These are phyloP conservation scores for Trifolium repens DNA, from an alignment of 306 rosid genomes.

Conservation along the genomic window DNA sequence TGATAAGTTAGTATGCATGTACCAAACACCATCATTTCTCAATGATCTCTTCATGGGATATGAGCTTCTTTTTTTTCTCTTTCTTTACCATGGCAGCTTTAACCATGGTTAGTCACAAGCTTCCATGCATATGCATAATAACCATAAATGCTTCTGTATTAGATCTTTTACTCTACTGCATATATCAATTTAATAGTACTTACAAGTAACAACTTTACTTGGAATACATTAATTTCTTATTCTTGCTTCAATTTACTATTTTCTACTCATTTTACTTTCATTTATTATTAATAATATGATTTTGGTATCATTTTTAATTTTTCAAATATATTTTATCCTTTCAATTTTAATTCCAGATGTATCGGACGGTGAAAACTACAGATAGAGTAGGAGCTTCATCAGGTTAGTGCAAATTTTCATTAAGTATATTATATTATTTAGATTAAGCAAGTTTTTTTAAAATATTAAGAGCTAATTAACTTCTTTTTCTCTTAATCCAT, in stretches of 20 bases:
- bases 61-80: slow-evolving; percentile 28
- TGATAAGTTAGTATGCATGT: slow-evolving; percentile 43
- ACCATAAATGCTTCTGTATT: slow-evolving; percentile 56
- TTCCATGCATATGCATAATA: slow-evolving; percentile 49
- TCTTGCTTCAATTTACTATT: background rate
- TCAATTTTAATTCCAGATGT: slow-evolving; percentile 67
- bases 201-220: slow-evolving; percentile 25
- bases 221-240: slow-evolving; percentile 11
- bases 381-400: slow-evolving; percentile 90
- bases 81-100: slow-evolving; percentile 52
- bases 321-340: background rate
- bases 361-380: slow-evolving; percentile 94
- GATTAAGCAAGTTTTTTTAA: background rate
- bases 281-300: background rate
- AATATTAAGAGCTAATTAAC: background rate
- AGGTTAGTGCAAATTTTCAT: slow-evolving; percentile 50
- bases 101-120: slow-evolving; percentile 71
- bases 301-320: background rate
- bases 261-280: slow-evolving; percentile 15
- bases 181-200: slow-evolving; percentile 41
- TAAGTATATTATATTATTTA: background rate
- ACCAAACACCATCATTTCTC: slow-evolving; percentile 89
- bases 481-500: background rate
- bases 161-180: slow-evolving; percentile 42
- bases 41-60: slow-evolving; percentile 70